Evolutionary conservation across 2,329 filamentous ascomycete genomes (phyloP).

Genomic region (Alternaria atra): DNA sequence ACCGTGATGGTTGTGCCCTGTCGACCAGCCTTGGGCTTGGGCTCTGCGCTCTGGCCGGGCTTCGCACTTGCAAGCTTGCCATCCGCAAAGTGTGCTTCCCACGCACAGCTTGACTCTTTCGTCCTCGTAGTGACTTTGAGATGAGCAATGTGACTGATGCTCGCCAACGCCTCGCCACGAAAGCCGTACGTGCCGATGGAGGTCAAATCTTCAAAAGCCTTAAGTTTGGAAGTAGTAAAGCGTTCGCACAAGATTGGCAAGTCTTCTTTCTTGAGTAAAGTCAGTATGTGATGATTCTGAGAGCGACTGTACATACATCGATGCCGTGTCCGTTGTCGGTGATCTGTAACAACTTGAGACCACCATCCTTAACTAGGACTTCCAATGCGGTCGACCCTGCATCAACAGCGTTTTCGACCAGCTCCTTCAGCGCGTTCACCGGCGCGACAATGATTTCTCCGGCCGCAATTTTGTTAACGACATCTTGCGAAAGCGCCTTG

Average conservation of each 20-base stretch:
- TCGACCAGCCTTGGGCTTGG: constrained; percentile 86
- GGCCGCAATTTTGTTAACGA: constrained; percentile 98
- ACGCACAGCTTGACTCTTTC: constrained; percentile 85
- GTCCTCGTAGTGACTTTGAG: constrained; percentile 94
- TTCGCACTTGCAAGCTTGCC: constrained; percentile 84
- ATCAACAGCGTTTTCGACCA: constrained; percentile 97
- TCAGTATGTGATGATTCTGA: constrained; percentile 17
- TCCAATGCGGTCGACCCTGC: constrained; percentile 94
- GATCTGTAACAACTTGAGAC: constrained; percentile 93
- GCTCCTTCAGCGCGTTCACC: constrained; percentile 92
- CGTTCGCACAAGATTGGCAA: constrained; percentile 90
- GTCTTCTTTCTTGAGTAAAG: constrained; percentile 76
- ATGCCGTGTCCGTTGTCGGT: constrained; percentile 98
- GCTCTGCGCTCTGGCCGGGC: constrained; percentile 84
- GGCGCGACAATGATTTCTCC: constrained; percentile 98
- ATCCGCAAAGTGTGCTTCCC: constrained; percentile 86
- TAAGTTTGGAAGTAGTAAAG: constrained; percentile 96
- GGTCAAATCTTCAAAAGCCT: constrained; percentile 88
- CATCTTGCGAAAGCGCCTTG: constrained; percentile 86
- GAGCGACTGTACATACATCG: constrained; percentile 66
- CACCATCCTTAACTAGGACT: constrained; percentile 92
- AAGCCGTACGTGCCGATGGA: constrained; percentile 98
- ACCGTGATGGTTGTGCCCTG: constrained; percentile 92
- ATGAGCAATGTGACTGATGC: constrained; percentile 98
- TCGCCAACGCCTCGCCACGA: constrained; percentile 92